phyloP scores from a whole-genome alignment of 2,329 filamentous ascomycete species.

The Aspergillus texensis region DNA sequence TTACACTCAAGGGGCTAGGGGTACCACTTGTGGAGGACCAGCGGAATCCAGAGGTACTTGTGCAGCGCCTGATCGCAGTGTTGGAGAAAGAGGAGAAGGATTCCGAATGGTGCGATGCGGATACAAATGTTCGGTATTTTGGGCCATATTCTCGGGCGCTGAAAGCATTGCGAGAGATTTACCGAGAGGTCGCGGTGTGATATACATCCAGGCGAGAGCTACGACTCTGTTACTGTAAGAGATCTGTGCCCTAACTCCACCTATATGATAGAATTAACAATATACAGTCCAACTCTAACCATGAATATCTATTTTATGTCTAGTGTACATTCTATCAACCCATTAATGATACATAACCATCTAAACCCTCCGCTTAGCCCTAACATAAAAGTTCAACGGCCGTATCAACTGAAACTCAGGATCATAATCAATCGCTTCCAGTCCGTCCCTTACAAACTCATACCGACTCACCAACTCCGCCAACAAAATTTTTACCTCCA shows the following conservation, averaged over 20 bases:
- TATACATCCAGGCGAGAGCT: slow-evolving; percentile 28
- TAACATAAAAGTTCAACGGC: slow-evolving; percentile 24
- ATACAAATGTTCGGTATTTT: slow-evolving; percentile 24
- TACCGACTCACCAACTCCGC: slow-evolving; percentile 61
- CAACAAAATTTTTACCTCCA: slow-evolving; percentile 60
- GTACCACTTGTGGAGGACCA: background rate
- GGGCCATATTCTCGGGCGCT: slow-evolving; percentile 24
- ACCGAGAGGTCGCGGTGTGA: background rate
- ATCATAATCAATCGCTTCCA: slow-evolving; percentile 39
- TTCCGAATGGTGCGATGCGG: slow-evolving; percentile 22
- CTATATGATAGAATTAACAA: no score
- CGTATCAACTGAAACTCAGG: slow-evolving; percentile 24
- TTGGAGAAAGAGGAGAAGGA: slow-evolving; percentile 21
- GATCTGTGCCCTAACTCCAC: background rate
- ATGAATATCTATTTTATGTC: no score
- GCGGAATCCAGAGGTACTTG: slow-evolving; percentile 1
- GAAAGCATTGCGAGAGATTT: slow-evolving; percentile 18
- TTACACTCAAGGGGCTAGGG: slow-evolving; percentile 14
- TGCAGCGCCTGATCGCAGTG: slow-evolving; percentile 15
- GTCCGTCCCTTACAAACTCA: slow-evolving; percentile 52
- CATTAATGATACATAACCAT: no score
- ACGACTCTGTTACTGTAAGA: background rate
- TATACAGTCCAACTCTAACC: no score
- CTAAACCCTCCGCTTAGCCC: slow-evolving; percentile 34
- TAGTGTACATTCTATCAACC: no score